These are phyloP conservation scores for Mariannaea sp. DNA, from an alignment of 2,329 filamentous ascomycete species.

Conservation along the genomic window DNA sequence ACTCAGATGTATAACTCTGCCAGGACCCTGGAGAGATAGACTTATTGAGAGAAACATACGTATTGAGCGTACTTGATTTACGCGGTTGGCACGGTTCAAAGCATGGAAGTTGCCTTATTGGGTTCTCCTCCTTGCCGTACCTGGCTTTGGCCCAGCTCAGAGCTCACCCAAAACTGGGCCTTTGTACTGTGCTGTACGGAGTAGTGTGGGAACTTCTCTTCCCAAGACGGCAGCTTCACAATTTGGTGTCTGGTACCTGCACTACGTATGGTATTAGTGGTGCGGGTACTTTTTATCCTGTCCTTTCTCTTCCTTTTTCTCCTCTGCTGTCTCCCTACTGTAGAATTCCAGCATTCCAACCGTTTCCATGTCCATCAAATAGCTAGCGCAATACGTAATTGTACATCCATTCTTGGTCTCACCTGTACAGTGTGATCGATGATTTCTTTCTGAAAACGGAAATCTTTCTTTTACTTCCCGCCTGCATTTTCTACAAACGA, in stretches of 20 bases:
- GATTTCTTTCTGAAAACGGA: neutral
- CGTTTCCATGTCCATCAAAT: too few relatives aligned
- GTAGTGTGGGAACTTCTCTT: neutral
- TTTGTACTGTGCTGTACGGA: neutral
- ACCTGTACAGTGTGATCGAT: neutral
- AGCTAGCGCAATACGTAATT: too few relatives aligned
- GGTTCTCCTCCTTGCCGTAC: too few relatives aligned
- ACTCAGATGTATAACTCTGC: too few relatives aligned
- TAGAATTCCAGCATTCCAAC: too few relatives aligned
- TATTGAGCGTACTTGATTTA: too few relatives aligned
- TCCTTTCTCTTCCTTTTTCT: neutral
- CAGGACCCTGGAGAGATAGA: too few relatives aligned
- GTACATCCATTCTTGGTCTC: neutral
- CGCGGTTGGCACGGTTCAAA: neutral
- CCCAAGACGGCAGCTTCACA: neutral
- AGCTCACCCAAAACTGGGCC: neutral
- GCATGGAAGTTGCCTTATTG: too few relatives aligned
- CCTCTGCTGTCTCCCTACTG: neutral
- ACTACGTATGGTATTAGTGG: neutral
- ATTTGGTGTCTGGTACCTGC: conserved; percentile 2
- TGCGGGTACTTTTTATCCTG: neutral
- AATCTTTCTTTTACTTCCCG: neutral
- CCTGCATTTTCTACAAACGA: too few relatives aligned
- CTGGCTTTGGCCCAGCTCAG: too few relatives aligned
- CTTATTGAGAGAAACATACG: too few relatives aligned